Conservation (phyloP, 2,329 filamentous ascomycete genomes). For the Aspergillus eucalypticola region DNA sequence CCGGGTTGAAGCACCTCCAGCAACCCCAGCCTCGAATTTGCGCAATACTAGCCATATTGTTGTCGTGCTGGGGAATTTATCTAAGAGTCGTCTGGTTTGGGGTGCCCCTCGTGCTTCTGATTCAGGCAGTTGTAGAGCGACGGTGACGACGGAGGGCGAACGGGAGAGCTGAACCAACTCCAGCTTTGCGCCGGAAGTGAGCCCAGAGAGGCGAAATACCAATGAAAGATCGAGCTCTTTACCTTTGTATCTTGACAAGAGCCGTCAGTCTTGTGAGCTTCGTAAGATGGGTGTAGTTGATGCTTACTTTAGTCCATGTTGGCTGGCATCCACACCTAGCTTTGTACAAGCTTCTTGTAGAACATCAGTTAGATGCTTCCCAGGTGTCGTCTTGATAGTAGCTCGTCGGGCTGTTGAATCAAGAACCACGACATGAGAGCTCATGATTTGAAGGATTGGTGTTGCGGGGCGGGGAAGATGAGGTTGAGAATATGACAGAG, state of each 20-base stretch:
- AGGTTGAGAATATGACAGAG: background rate
- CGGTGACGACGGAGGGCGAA: slow-evolving; percentile 79
- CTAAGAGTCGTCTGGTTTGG: slow-evolving; percentile 65
- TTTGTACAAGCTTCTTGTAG: slow-evolving; percentile 85
- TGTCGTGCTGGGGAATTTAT: slow-evolving; percentile 86
- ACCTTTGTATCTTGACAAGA: slow-evolving; percentile 67
- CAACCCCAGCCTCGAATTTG: slow-evolving; percentile 78
- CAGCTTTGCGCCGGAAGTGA: slow-evolving; percentile 83
- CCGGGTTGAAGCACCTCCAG: slow-evolving; percentile 60
- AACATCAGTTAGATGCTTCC: slow-evolving; percentile 80
- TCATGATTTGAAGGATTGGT: slow-evolving; percentile 57
- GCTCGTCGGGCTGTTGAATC: slow-evolving; percentile 75
- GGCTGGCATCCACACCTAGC: slow-evolving; percentile 69
- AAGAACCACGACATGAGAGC: slow-evolving; percentile 85
- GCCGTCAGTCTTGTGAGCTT: slow-evolving; percentile 17
- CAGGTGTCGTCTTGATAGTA: slow-evolving; percentile 79
- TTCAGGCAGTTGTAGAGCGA: slow-evolving; percentile 82
- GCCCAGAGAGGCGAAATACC: slow-evolving; percentile 78
- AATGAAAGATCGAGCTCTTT: slow-evolving; percentile 83
- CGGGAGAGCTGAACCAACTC: slow-evolving; percentile 87
- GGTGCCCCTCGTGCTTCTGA: slow-evolving; percentile 65
- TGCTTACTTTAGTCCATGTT: slow-evolving; percentile 78
- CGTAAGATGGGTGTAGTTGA: background rate
- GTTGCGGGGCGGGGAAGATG: slow-evolving; percentile 21
- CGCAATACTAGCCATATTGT: slow-evolving; percentile 87